phyloP scores from a whole-genome alignment of 331 rosid species.

The Malus hybrid region DNA sequence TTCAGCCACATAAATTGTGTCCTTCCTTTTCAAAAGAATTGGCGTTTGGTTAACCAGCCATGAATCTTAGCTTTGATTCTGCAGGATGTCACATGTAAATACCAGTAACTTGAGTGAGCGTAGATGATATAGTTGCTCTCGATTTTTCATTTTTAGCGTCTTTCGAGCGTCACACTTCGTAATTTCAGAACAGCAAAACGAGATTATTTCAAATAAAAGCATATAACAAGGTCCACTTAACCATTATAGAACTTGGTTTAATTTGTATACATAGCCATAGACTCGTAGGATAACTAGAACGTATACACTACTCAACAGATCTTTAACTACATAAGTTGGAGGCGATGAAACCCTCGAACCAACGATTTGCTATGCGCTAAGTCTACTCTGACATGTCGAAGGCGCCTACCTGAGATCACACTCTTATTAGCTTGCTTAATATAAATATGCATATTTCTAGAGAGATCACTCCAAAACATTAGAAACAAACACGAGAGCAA shows the following conservation, averaged over 20 bases:
- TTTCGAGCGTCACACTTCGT: not conserved
- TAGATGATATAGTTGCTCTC: not conserved
- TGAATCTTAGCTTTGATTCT: not conserved
- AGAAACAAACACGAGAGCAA: not conserved
- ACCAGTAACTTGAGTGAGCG: not conserved
- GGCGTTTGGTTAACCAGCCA: not conserved
- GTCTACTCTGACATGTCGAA: not conserved
- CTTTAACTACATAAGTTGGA: not conserved
- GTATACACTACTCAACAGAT: too few species aligned
- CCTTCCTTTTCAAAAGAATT: not conserved
- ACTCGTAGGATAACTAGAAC: too few species aligned
- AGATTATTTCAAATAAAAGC: not conserved
- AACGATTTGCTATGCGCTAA: not conserved
- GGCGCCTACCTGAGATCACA: not conserved
- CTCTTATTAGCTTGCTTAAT: not conserved
- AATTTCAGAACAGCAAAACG: not conserved
- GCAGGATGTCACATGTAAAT: not conserved
- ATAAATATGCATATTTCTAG: not conserved
- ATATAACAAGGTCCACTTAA: not conserved
- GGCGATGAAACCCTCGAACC: not conserved
- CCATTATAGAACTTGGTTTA: not conserved
- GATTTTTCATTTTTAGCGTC: not conserved
- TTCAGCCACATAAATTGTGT: constrained; percentile 27
- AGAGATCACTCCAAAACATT: not conserved
- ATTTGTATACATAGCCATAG: too few species aligned